phyloP scores from a whole-genome alignment of 2,329 filamentous ascomycete species.

The Botrytis fragariae region DNA sequence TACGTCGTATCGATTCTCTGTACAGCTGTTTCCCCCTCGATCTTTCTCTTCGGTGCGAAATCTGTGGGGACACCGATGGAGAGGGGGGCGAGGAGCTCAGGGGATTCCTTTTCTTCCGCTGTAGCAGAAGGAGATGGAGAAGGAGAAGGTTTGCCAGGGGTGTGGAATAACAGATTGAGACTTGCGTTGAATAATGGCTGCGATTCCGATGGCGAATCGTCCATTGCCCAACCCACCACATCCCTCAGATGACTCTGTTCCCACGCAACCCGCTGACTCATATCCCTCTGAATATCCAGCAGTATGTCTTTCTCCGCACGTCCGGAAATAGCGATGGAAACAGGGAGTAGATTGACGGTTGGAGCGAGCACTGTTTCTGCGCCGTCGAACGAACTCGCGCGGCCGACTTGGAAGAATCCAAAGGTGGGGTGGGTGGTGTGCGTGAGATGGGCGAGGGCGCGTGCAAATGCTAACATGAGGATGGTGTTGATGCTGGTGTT shows the following conservation, averaged over 20 bases:
- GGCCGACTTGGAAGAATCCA: constrained; percentile 12
- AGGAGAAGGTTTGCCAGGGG: not conserved
- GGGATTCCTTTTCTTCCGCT: not conserved
- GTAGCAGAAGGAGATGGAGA: too few species aligned
- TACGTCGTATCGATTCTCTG: not conserved
- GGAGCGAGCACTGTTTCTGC: not conserved
- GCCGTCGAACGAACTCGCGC: not conserved
- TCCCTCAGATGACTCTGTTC: not conserved
- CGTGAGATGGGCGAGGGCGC: not conserved
- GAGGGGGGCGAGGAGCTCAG: not conserved
- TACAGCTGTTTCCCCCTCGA: not conserved
- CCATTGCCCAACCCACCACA: not conserved
- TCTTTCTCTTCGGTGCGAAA: not conserved
- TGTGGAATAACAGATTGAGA: constrained; percentile 5
- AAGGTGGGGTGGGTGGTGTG: not conserved
- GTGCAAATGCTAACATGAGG: constrained; percentile 1
- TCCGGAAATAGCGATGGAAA: not conserved
- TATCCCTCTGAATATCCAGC: not conserved
- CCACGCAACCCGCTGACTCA: not conserved
- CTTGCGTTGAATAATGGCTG: not conserved
- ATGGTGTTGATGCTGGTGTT: constrained; percentile 1
- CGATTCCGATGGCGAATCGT: too few species aligned
- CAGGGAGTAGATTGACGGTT: not conserved
- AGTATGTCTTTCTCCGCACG: not conserved
- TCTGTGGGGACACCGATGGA: not conserved